Percentiles rank a stretch among this genome's conserved stretches.
phyloP scores from a whole-genome alignment of 805 yeast genomes.

The Cyberlindnera saturnus region DNA sequence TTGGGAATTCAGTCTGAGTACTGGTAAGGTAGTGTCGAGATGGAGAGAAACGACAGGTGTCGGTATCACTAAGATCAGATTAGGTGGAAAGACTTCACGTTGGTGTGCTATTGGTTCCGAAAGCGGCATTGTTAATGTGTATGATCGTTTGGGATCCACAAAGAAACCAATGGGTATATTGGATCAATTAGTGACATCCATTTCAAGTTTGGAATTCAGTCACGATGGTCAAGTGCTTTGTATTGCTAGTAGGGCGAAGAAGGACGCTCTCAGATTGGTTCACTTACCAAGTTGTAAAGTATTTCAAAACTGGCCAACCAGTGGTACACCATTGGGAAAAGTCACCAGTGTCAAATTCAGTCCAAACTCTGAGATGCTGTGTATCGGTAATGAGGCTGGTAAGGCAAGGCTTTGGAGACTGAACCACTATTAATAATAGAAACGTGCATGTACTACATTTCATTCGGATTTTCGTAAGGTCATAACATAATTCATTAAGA shows the following conservation, averaged over 20 bases:
- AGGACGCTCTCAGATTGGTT: slow-evolving; percentile 80
- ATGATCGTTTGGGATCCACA: slow-evolving; percentile 46
- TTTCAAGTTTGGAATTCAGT: slow-evolving; percentile 67
- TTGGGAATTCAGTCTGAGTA: slow-evolving; percentile 70
- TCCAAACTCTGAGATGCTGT: slow-evolving; percentile 75
- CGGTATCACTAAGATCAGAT: slow-evolving; percentile 70
- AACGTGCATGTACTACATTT: too few relatives aligned
- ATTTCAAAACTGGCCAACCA: slow-evolving; percentile 94
- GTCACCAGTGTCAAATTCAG: slow-evolving; percentile 79
- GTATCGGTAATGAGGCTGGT: slow-evolving; percentile 89
- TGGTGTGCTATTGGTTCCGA: slow-evolving; percentile 88
- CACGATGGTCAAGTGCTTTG: slow-evolving; percentile 87
- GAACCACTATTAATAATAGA: slow-evolving; percentile 54
- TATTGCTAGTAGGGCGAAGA: slow-evolving; percentile 76
- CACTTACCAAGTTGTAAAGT: slow-evolving; percentile 86
- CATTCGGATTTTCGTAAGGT: too few relatives aligned
- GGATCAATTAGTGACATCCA: slow-evolving; percentile 76
- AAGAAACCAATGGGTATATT: slow-evolving; percentile 56
- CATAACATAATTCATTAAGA: too few relatives aligned
- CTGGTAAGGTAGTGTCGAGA: slow-evolving; percentile 46
- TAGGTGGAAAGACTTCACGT: slow-evolving; percentile 65
- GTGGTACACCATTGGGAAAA: slow-evolving; percentile 93
- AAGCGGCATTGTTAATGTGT: slow-evolving; percentile 84
- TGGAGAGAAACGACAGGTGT: slow-evolving; percentile 88
- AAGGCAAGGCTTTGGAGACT: slow-evolving; percentile 83